phyloP scores from a whole-genome alignment of 257 asterid species.

The Solanum commersonii region DNA sequence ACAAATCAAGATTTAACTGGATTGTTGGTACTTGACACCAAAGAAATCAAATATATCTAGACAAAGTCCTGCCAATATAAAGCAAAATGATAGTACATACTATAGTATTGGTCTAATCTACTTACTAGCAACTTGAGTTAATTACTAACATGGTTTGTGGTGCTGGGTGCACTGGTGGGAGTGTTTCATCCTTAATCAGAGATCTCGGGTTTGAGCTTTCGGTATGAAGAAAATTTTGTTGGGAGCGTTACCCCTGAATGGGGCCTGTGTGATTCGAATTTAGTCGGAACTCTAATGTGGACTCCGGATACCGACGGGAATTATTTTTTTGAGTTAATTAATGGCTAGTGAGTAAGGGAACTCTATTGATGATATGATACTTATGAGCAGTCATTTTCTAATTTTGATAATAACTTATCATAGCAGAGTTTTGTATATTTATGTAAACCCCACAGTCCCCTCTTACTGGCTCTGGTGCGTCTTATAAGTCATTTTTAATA shows the following conservation, averaged over 20 bases:
- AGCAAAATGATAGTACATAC: neutral
- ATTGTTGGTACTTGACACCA: neutral
- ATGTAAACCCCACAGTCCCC: neutral
- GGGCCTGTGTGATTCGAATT: too few relatives aligned
- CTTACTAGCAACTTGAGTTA: neutral
- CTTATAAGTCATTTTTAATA: neutral
- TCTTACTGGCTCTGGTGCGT: neutral
- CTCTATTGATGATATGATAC: neutral
- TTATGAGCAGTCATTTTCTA: neutral
- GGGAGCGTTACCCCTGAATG: too few relatives aligned
- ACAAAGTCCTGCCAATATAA: neutral
- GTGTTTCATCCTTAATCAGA: too few relatives aligned
- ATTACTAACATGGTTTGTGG: neutral
- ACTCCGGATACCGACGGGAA: too few relatives aligned
- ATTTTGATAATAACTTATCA: neutral
- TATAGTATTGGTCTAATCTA: neutral
- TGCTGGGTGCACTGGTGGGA: too few relatives aligned
- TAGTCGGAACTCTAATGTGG: too few relatives aligned
- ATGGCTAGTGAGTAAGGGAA: neutral
- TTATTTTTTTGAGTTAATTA: neutral
- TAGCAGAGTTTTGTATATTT: neutral
- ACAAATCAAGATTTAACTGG: neutral
- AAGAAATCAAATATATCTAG: neutral
- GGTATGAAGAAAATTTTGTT: too few relatives aligned
- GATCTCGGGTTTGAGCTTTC: too few relatives aligned